Conservation (phyloP, 2,329 filamentous ascomycete genomes). For the Drechslerella stenobrocha region DNA sequence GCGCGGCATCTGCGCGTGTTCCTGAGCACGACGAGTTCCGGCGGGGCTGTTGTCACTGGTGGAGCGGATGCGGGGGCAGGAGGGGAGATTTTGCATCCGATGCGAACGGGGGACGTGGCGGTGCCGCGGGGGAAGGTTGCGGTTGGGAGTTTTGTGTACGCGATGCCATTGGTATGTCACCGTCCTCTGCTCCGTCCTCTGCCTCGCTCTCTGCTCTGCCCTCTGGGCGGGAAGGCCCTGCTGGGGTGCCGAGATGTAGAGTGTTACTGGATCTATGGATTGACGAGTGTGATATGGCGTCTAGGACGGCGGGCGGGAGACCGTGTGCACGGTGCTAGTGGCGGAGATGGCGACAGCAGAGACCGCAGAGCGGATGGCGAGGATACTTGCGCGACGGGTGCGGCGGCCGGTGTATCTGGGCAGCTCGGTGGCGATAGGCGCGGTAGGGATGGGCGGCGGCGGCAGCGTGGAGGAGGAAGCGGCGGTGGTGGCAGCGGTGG, state of each 20-base stretch:
- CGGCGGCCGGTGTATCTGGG: slow-evolving; percentile 83
- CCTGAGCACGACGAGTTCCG: slow-evolving; percentile 63
- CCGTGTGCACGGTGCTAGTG: slow-evolving; percentile 78
- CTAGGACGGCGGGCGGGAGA: slow-evolving; percentile 60
- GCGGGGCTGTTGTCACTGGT: not conserved
- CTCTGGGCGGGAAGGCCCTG: no score
- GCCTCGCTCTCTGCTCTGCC: not conserved
- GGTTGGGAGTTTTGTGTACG: slow-evolving; percentile 90
- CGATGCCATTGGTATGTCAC: slow-evolving; percentile 72
- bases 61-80: not conserved
- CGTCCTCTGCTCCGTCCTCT: not conserved
- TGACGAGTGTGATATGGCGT: not conserved
- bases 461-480: slow-evolving; percentile 91
- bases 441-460: slow-evolving; percentile 72
- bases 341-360: slow-evolving; percentile 75
- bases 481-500: slow-evolving; percentile 71
- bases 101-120: slow-evolving; percentile 36
- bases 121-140: slow-evolving; percentile 56
- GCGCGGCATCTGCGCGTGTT: slow-evolving; percentile 65
- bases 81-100: slow-evolving; percentile 28
- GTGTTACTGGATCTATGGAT: not conserved
- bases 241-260: no score
- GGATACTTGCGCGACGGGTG: slow-evolving; percentile 74
- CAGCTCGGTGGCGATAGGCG: slow-evolving; percentile 80
- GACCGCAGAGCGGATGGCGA: slow-evolving; percentile 82